Evolutionary conservation across 1,139 yeast genomes (phyloP).

Genomic region (Pichia sp.): DNA sequence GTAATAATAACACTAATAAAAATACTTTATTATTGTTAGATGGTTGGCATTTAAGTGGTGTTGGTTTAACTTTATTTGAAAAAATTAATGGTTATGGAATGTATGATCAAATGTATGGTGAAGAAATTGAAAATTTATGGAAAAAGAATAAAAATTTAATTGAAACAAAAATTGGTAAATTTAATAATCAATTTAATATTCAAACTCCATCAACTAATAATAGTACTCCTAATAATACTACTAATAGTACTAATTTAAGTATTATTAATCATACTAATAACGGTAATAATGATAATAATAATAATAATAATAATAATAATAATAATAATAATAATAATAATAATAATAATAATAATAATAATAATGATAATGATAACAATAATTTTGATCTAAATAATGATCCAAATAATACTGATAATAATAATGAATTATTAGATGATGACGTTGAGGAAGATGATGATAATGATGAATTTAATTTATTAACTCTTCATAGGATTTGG

Average conservation of each 20-base stretch:
- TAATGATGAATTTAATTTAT: constrained; percentile 27
- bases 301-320: background rate
- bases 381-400: background rate
- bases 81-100: constrained; percentile 14
- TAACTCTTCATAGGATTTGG: constrained; percentile 35
- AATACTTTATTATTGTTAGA: constrained; percentile 12
- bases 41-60: constrained; percentile 13
- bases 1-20: background rate
- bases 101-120: constrained; percentile 11
- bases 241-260: background rate
- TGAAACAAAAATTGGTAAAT: background rate
- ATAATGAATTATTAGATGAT: background rate
- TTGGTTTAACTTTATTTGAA: constrained; percentile 14
- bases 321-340: background rate
- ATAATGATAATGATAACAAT: background rate
- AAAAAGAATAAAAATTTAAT: constrained; percentile 4
- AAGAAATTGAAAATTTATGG: constrained; percentile 9
- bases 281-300: background rate
- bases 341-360: background rate
- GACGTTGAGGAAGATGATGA: constrained; percentile 28
- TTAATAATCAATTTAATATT: background rate
- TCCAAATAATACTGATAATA: background rate
- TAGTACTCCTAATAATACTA: background rate
- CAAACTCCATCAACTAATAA: too few relatives aligned
- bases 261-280: background rate